A percentile compares a stretch with the other conserved stretches of the same genome.
These are phyloP conservation scores for Opeltia flavorubescens DNA, from an alignment of 495 filamentous ascomycete genomes.

Conservation along the genomic window DNA sequence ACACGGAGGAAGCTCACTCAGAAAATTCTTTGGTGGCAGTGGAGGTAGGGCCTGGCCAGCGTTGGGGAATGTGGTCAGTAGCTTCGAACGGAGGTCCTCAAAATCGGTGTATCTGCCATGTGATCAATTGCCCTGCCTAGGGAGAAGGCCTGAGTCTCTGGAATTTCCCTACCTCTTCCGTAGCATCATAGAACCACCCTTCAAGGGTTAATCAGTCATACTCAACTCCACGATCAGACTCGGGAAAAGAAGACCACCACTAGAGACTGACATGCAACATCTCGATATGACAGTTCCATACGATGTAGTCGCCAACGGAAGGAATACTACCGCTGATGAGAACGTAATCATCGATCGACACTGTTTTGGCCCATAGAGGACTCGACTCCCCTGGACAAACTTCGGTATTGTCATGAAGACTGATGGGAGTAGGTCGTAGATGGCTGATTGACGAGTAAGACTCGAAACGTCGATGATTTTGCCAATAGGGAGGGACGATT, in stretches of 20 bases:
- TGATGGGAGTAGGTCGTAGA: constrained; percentile 33
- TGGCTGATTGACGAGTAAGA: constrained; percentile 31
- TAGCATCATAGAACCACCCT: constrained; percentile 47
- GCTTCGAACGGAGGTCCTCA: constrained; percentile 42
- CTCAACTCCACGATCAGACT: constrained; percentile 3
- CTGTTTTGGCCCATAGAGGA: constrained; percentile 53
- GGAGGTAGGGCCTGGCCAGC: constrained; percentile 48
- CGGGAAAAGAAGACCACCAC: constrained; percentile 3
- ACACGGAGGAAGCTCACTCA: constrained; percentile 37
- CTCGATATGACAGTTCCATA: constrained; percentile 58
- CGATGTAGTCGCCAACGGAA: constrained; percentile 55
- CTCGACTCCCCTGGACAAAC: constrained; percentile 45
- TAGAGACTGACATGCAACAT: constrained; percentile 48
- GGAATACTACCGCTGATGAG: constrained; percentile 47
- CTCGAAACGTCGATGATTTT: constrained; percentile 30
- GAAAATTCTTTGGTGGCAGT: constrained; percentile 54
- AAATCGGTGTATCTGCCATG: constrained; percentile 56
- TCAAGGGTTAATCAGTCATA: not conserved
- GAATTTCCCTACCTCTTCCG: constrained; percentile 36
- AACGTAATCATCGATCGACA: constrained; percentile 51
- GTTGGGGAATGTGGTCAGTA: constrained; percentile 50
- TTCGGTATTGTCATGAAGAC: constrained; percentile 57
- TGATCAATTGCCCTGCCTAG: not conserved
- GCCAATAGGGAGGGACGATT: constrained; percentile 35
- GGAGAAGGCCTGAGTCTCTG: not conserved